Base-by-base conservation (phyloP, 2,329 filamentous ascomycete genomes). In the Diplodia sapinea region DNA sequence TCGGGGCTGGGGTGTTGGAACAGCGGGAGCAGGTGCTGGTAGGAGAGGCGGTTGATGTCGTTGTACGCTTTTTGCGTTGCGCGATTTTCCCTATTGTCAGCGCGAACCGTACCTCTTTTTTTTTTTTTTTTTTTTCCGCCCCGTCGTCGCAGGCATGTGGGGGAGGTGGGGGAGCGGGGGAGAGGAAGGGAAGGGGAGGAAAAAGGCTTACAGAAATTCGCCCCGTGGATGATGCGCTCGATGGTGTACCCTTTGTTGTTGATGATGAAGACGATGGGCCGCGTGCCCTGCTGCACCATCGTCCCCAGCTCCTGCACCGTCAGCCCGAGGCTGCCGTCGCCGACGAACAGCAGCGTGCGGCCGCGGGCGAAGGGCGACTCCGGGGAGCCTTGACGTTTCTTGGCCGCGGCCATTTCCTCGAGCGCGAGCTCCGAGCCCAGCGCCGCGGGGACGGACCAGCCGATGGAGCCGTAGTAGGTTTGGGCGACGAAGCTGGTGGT, bases 341-440 rank as follows among this genome's bases (percentile, higher is more conserved):
- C 78, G 59, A 75, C 70, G 66, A 79, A 73, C 1, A 89, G 76
- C 11, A 89, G 81, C 0, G 86, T 85, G 65, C 85, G 68, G 5
- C 76, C 74, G 6, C 40, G 69, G 40, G 64, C 64, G 33, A 40
- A 43, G 15, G 40, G 49, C 9, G 65, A 43, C 13, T 66, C 64
- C 1, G 47, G 15, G 12, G 43, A 26, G 8, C 52, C 64, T 1
- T 29, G 31, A n/a, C 38, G 26, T 20, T 50, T 65, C 17, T 29
- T 31, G 9, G 40, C 40, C 12, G 52, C 13, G 0, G 64, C 38
- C 15, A 66, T 66, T 17, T 88, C 86, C 23, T 77, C 75, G 3
- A 84, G 81, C 0, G 88, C 89, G 0, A 81, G 67, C 29, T 80
- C 80, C 1, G 75, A 74, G 15, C 81, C 81, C 4, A 82, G 73